Percentiles rank a stretch among this genome's conserved stretches.
Evolutionary conservation across 495 filamentous ascomycete genomes (phyloP).

Genomic region (Penicillium cataractarum): DNA sequence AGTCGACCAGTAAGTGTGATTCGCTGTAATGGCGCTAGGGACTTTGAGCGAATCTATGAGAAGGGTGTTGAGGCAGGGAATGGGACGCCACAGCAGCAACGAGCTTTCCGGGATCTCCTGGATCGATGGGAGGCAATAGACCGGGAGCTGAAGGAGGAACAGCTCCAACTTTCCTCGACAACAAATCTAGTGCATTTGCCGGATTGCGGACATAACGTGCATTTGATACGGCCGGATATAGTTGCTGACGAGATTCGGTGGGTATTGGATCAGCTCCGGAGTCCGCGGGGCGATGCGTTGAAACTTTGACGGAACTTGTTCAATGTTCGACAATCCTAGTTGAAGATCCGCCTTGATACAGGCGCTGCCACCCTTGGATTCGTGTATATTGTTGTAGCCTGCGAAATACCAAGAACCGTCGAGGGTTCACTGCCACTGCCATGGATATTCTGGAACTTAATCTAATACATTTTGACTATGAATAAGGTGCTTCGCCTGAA

Average conservation of each 20-base stretch:
- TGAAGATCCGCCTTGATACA: neutral
- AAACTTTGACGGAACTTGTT: slow-evolving; percentile 5
- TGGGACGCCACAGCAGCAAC: slow-evolving; percentile 35
- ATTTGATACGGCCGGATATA: slow-evolving; percentile 50
- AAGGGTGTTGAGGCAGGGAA: slow-evolving; percentile 37
- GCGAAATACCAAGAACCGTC: neutral
- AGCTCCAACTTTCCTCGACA: slow-evolving; percentile 42
- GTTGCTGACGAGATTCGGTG: slow-evolving; percentile 51
- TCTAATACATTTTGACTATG: slow-evolving; percentile 7
- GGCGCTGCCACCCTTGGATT: neutral
- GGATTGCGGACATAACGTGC: slow-evolving; percentile 55
- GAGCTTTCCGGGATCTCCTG: slow-evolving; percentile 37
- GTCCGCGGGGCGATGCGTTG: neutral
- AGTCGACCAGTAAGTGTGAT: slow-evolving; percentile 44
- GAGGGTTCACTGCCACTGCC: slow-evolving; percentile 7
- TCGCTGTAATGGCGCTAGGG: slow-evolving; percentile 33
- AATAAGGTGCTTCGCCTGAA: slow-evolving; percentile 5
- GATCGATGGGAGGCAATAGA: slow-evolving; percentile 42
- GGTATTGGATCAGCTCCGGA: slow-evolving; percentile 40
- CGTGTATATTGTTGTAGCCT: slow-evolving; percentile 11
- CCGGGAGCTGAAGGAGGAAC: slow-evolving; percentile 46
- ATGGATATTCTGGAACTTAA: neutral
- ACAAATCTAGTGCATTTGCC: slow-evolving; percentile 42
- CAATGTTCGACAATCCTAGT: neutral
- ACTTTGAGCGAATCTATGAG: slow-evolving; percentile 40